These are phyloP conservation scores for Elsinoe ampelina DNA, from an alignment of 2,329 filamentous ascomycete species.

Conservation along the genomic window DNA sequence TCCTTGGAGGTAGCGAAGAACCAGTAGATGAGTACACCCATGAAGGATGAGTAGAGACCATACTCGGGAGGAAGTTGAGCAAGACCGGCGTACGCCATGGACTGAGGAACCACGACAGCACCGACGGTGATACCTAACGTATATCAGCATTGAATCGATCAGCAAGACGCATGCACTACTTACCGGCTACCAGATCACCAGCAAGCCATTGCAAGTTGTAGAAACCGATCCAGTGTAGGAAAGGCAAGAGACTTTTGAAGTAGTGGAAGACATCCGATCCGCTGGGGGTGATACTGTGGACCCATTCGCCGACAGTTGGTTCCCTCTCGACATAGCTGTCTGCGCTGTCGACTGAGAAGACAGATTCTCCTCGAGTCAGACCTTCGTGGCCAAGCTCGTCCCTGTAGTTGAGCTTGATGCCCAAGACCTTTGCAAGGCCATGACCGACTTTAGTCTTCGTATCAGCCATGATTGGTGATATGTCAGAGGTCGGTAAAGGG, in stretches of 20 bases:
- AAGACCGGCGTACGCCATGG: slow-evolving; percentile 87
- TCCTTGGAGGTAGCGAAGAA: slow-evolving; percentile 97
- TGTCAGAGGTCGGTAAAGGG: slow-evolving; percentile 3
- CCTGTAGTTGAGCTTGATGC: slow-evolving; percentile 68
- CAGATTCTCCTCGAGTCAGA: slow-evolving; percentile 67
- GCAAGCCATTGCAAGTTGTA: slow-evolving; percentile 87
- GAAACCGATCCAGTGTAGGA: slow-evolving; percentile 73
- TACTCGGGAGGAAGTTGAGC: slow-evolving; percentile 73
- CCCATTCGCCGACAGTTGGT: slow-evolving; percentile 65
- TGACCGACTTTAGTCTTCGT: slow-evolving; percentile 55
- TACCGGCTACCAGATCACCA: slow-evolving; percentile 83
- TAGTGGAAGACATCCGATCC: slow-evolving; percentile 50
- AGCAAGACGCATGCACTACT: slow-evolving; percentile 24
- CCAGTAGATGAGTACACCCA: slow-evolving; percentile 93
- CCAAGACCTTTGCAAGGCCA: slow-evolving; percentile 65
- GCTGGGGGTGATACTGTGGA: slow-evolving; percentile 54
- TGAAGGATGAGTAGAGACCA: slow-evolving; percentile 90
- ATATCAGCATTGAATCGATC: slow-evolving; percentile 15
- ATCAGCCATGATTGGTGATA: slow-evolving; percentile 27
- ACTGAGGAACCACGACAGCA: slow-evolving; percentile 82
- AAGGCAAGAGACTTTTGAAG: slow-evolving; percentile 68
- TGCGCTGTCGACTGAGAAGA: slow-evolving; percentile 61
- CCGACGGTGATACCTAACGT: slow-evolving; percentile 57
- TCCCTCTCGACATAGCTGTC: slow-evolving; percentile 77
- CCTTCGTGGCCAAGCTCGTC: slow-evolving; percentile 52